Conservation (phyloP, 2,329 filamentous ascomycete genomes). For the Immersiporthe knoxdaviesiana region DNA sequence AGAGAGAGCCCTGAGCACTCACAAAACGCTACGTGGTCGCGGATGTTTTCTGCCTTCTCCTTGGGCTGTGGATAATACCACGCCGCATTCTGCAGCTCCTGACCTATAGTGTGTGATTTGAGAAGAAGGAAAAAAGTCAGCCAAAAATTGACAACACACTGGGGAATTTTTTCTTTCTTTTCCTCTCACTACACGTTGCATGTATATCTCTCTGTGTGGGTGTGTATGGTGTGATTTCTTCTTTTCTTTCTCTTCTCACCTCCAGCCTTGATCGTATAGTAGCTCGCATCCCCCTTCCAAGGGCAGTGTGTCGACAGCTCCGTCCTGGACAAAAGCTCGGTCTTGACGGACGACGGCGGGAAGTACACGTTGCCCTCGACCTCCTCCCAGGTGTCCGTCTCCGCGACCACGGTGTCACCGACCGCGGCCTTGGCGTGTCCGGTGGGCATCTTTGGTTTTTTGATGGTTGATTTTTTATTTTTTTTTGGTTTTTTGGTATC, state of each 20-base stretch:
- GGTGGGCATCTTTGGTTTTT: conserved; percentile 26
- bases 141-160: not conserved
- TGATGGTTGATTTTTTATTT: not conserved
- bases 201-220: not conserved
- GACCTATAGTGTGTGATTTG: conserved; percentile 38
- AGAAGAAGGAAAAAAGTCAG: not conserved
- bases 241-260: conserved; percentile 37
- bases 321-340: conserved; percentile 49
- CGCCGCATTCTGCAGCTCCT: conserved; percentile 55
- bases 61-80: conserved; percentile 61
- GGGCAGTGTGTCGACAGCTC: conserved; percentile 53
- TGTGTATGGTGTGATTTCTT: not conserved
- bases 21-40: conserved; percentile 62
- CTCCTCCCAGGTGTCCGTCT: conserved; percentile 54
- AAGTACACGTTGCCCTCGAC: conserved; percentile 65
- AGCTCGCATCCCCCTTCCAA: conserved; percentile 62
- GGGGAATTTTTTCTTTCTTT: not conserved
- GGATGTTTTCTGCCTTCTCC: conserved; percentile 54
- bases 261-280: conserved; percentile 57
- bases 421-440: conserved; percentile 47
- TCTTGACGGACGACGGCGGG: conserved; percentile 49
- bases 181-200: not conserved
- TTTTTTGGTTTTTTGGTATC: not conserved
- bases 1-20: conserved; percentile 36
- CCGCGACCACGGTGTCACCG: conserved; percentile 53